These are phyloP conservation scores for Scenedesmus sp. DNA, from an alignment of 163 green algal genomes.

Conservation along the genomic window DNA sequence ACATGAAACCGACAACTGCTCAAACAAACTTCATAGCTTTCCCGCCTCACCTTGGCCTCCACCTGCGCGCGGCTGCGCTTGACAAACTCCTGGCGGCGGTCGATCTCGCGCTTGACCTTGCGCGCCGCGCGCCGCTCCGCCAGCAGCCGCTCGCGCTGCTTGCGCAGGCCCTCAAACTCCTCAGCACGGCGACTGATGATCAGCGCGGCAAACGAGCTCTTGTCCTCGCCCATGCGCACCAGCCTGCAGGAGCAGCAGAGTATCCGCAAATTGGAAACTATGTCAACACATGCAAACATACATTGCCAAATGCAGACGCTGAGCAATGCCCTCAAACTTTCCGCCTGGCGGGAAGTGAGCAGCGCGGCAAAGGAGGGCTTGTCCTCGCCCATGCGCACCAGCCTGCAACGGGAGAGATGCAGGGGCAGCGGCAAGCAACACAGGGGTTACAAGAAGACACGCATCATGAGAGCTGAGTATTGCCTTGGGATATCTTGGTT, in stretches of 20 bases:
- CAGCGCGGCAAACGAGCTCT: conserved; percentile 64
- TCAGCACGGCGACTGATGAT: conserved; percentile 86
- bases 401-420: conserved; percentile 2
- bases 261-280: neutral
- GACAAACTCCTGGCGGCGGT: conserved; percentile 85
- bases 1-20: too few species aligned
- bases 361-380: conserved; percentile 67
- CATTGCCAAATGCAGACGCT: neutral
- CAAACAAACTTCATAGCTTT: conserved; percentile 15
- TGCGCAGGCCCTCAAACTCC: conserved; percentile 88
- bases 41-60: conserved; percentile 62
- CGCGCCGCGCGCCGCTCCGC: conserved; percentile 69
- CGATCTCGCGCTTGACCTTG: conserved; percentile 69
- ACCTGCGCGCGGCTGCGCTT: conserved; percentile 77
- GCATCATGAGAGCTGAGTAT: too few species aligned
- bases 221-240: conserved; percentile 73
- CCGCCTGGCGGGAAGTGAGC: conserved; percentile 86
- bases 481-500: too few species aligned
- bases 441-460: too few species aligned
- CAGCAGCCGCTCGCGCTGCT: conserved; percentile 70
- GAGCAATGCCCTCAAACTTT: conserved; percentile 85
- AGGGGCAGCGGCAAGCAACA: too few species aligned
- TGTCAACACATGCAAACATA: neutral
- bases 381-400: conserved; percentile 71
- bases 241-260: conserved; percentile 15